These are phyloP conservation scores for Cryptococcus sp. DNA, from an alignment of 1,284 basidiomycete species.

Conservation along the genomic window DNA sequence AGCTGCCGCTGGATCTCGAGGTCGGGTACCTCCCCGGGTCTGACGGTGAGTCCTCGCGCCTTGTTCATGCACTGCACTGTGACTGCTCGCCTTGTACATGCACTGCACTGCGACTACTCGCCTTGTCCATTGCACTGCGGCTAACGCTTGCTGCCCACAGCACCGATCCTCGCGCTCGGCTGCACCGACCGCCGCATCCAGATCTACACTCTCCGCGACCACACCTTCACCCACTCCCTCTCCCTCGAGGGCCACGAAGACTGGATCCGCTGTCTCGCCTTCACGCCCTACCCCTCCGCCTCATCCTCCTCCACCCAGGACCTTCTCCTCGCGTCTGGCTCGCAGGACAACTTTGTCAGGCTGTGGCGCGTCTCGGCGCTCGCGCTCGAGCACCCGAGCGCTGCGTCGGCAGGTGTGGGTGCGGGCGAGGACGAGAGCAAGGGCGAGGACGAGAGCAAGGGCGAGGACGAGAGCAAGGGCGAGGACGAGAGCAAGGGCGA, in stretches of 20 bases:
- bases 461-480: conserved; percentile 18
- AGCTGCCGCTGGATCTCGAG: conserved; percentile 70
- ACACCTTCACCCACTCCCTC: conserved; percentile 47
- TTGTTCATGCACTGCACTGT: neutral
- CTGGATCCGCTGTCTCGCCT: conserved; percentile 79
- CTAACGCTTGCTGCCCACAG: too few species aligned
- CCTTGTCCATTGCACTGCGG: too few species aligned
- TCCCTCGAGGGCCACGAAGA: conserved; percentile 86
- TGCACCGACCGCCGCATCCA: conserved; percentile 72
- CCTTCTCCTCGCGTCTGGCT: conserved; percentile 75
- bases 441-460: neutral
- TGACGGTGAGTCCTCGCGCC: conserved; percentile 55
- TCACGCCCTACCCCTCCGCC: conserved; percentile 53
- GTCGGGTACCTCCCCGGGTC: conserved; percentile 64
- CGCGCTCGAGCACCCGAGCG: conserved; percentile 40
- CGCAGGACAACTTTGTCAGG: conserved; percentile 86
- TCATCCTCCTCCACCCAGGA: conserved; percentile 28
- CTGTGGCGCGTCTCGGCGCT: conserved; percentile 65
- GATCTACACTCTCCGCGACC: conserved; percentile 67
- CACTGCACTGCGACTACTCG: neutral
- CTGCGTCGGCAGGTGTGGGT: conserved; percentile 46
- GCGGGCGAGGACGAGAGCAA: neutral
- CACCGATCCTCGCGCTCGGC: conserved; percentile 68
- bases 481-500: conserved; percentile 9
- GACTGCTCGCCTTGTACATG: neutral